Evolutionary conservation across 2,329 filamentous ascomycete genomes (phyloP).

Genomic region (Scopulariopsis brevicaulis): DNA sequence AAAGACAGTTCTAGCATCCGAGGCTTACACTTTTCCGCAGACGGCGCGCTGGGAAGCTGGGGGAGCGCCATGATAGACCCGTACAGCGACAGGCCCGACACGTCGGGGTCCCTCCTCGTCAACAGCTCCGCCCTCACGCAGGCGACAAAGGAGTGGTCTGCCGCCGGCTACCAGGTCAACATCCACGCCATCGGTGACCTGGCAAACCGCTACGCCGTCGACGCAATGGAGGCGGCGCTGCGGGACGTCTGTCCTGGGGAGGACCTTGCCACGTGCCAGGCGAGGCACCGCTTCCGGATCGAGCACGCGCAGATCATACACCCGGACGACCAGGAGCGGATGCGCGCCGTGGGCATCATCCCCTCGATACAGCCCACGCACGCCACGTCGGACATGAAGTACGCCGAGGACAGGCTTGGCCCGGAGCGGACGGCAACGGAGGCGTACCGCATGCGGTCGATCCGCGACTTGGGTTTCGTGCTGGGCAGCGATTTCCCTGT

Average conservation of each 20-base stretch:
- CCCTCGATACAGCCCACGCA: constrained; percentile 63
- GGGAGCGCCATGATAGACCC: constrained; percentile 62
- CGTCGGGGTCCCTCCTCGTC: constrained; percentile 53
- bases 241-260: constrained; percentile 34
- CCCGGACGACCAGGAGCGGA: constrained; percentile 48
- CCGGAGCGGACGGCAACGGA: constrained; percentile 36
- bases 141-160: constrained; percentile 46
- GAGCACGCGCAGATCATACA: constrained; percentile 64
- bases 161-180: constrained; percentile 54
- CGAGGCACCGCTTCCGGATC: constrained; percentile 49
- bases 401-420: constrained; percentile 51
- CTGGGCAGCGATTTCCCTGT: constrained; percentile 64
- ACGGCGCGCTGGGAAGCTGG: constrained; percentile 61
- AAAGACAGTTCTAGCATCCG: not conserved
- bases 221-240: constrained; percentile 49
- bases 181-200: constrained; percentile 64
- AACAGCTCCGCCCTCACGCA: constrained; percentile 46
- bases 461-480: constrained; percentile 41
- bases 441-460: constrained; percentile 55
- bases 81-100: constrained; percentile 51
- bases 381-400: constrained; percentile 60
- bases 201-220: constrained; percentile 53
- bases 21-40: constrained; percentile 19
- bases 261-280: constrained; percentile 36
- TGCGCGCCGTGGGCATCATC: constrained; percentile 47